A percentile compares a stretch with the other conserved stretches of the same genome.
Evolutionary conservation across 202 grass and related monocot species (phyloP).

Genomic region (Panicum virgatum): DNA sequence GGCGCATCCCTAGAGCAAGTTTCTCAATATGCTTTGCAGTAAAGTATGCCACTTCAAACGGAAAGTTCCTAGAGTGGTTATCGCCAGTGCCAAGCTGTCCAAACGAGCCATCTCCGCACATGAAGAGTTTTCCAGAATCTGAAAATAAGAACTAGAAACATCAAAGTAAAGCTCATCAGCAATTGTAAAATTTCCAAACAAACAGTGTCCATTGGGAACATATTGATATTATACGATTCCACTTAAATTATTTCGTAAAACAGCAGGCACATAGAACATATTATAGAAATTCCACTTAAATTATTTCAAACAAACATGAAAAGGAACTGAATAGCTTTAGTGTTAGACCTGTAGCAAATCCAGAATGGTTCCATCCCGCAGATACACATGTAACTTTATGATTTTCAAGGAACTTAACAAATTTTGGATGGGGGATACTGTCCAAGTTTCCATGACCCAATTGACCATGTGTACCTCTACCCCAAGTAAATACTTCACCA

Average conservation of each 20-base stretch:
- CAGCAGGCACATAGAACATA: neutral
- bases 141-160: slow-evolving; percentile 54
- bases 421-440: slow-evolving; percentile 52
- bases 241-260: too few species aligned
- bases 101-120: slow-evolving; percentile 94
- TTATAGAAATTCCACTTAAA: neutral
- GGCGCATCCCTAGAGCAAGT: slow-evolving; percentile 89
- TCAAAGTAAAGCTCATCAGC: slow-evolving; percentile 50
- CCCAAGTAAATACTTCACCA: slow-evolving; percentile 80
- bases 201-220: too few species aligned
- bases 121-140: slow-evolving; percentile 79
- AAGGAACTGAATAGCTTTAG: slow-evolving; percentile 17
- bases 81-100: slow-evolving; percentile 92
- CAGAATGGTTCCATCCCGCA: slow-evolving; percentile 99
- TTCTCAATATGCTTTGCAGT: slow-evolving; percentile 63
- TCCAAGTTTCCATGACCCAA: slow-evolving; percentile 75
- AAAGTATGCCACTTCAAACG: slow-evolving; percentile 69
- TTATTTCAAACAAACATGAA: slow-evolving; percentile 26
- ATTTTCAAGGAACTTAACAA: slow-evolving; percentile 65
- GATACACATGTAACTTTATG: slow-evolving; percentile 63
- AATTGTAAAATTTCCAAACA: slow-evolving; percentile 21
- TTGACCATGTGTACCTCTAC: slow-evolving; percentile 77
- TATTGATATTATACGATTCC: too few species aligned
- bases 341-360: slow-evolving; percentile 81
- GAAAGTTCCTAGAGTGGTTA: slow-evolving; percentile 59